Conservation (phyloP, 1,284 basidiomycete species). For the Sparassis latifolia region DNA sequence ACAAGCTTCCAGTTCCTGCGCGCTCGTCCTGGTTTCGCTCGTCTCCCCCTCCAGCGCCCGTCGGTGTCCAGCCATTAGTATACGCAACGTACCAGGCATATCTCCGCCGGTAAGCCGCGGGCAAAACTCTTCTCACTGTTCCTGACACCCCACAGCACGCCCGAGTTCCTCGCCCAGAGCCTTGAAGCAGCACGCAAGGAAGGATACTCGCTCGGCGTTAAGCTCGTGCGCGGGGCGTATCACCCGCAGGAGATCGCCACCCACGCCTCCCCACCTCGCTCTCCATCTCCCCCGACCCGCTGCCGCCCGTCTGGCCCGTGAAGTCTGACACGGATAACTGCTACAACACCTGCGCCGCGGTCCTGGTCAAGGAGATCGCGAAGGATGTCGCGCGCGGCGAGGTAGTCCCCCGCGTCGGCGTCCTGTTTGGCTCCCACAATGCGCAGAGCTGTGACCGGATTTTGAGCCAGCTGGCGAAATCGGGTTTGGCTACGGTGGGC, state of each 20-base stretch:
- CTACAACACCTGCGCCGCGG: conserved; percentile 69
- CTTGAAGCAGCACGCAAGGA: conserved; percentile 64
- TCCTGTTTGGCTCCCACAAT: conserved; percentile 88
- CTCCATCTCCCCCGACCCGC: conserved; percentile 48
- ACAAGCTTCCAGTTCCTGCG: conserved; percentile 39
- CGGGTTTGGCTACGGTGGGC: conserved; percentile 43
- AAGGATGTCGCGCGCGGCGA: conserved; percentile 1
- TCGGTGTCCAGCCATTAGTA: conserved; percentile 51
- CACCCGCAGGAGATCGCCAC: conserved; percentile 71
- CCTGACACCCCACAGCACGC: conserved; percentile 41
- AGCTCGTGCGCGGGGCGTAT: conserved; percentile 94
- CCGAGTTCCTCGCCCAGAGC: conserved; percentile 58
- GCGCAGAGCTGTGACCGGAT: conserved; percentile 59
- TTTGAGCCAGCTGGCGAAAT: conserved; percentile 50
- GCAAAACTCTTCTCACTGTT: background rate
- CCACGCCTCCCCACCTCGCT: conserved; percentile 27
- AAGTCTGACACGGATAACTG: conserved; percentile 78
- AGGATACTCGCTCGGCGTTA: conserved; percentile 83
- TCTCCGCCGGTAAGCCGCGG: conserved; percentile 50
- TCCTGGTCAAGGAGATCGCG: conserved; percentile 42
- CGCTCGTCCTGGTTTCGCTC: conserved; percentile 10
- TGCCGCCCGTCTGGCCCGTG: conserved; percentile 61
- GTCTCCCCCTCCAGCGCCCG: background rate
- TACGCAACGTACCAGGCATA: conserved; percentile 87
- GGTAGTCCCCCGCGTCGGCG: conserved; percentile 44